Base-by-base conservation (phyloP, 441 rosid genomes). In the Mallotus japonicus region DNA sequence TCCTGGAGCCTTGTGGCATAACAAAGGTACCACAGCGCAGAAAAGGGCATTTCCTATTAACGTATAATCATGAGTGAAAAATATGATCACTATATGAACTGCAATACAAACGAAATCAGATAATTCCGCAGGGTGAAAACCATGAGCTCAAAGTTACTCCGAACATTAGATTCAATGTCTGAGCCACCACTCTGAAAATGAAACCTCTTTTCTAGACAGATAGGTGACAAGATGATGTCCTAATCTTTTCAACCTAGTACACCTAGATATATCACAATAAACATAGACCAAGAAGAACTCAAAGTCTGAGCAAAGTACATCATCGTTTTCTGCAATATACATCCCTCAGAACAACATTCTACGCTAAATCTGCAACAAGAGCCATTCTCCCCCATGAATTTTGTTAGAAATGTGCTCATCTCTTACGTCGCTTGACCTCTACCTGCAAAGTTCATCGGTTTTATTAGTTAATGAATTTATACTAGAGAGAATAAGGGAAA, bases 401-500 rank as follows among this genome's bases (percentile, higher is more conserved):
- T 3, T 66, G 61, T 72, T 56, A 50, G 65, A 60, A 50, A 51
- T n/a, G 56, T 3, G 69, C 73, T 46, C 37, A 86, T 75, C 84
- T 79, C 86, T 84, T 84, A 67, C 80, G 82, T 8, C 91, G 81
- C 81, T 87, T 87, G 66, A 82, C 24, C 50, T 87, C 91, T 73
- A 84, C 82, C 91, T 87, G 89, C 40, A 72, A 77, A 65, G 58
- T 63, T 57, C 61, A 42, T n/a, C 24, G 56, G 24, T 28, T 47
- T 70, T 34, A 59, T 69, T 40, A 62, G 61, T 14, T 55, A 51
- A 49, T 57, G 19, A 63, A 44, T 44, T 44, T 44, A 7, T 44
- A 44, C 49, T 37, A 42, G 6, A 1, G 5, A 7, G 24, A 4
- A 69, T 6, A 62, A n/a, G 16, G 3, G 40, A 24, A 69, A 14